phyloP scores from a whole-genome alignment of 768 basidiomycete genomes.

The Termitomyces bulborhizus region DNA sequence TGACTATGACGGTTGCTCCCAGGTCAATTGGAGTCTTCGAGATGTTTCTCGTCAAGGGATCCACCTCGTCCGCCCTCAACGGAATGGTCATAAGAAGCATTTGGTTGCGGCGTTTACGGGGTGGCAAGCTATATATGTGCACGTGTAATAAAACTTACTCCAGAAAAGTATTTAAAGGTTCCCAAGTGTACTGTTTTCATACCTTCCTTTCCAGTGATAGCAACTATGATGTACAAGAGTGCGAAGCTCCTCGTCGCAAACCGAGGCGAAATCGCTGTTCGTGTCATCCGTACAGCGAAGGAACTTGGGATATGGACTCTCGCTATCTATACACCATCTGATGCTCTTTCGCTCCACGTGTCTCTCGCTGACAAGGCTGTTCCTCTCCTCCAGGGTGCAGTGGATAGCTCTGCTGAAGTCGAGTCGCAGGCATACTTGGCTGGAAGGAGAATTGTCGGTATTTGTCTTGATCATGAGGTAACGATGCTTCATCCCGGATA shows the following conservation, averaged over 20 bases:
- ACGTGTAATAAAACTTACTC: too few relatives aligned
- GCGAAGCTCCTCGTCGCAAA: conserved; percentile 63
- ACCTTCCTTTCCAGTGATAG: not conserved
- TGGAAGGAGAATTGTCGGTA: conserved; percentile 28
- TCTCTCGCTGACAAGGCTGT: conserved; percentile 45
- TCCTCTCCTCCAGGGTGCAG: conserved; percentile 20
- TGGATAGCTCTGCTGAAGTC: conserved; percentile 12
- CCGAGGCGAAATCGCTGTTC: conserved; percentile 66
- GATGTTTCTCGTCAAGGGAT: too few relatives aligned
- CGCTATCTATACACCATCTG: conserved; percentile 54
- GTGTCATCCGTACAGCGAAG: conserved; percentile 53
- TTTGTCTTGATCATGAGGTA: conserved; percentile 33
- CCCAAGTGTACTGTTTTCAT: too few relatives aligned
- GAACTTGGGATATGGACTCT: conserved; percentile 45
- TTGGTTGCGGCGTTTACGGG: too few relatives aligned
- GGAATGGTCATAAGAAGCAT: too few relatives aligned
- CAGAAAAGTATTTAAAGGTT: too few relatives aligned
- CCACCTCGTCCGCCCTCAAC: too few relatives aligned
- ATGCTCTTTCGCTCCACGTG: conserved; percentile 55
- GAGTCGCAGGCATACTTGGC: conserved; percentile 43
- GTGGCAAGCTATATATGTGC: too few relatives aligned
- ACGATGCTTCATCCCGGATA: conserved; percentile 61
- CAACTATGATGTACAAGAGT: conserved; percentile 9
- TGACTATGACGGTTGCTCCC: too few relatives aligned
- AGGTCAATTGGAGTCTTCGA: too few relatives aligned